Percentiles rank a stretch among this genome's conserved stretches.
Evolutionary conservation across 441 rosid species (phyloP).

Genomic region (Gossypium schwendimanii): DNA sequence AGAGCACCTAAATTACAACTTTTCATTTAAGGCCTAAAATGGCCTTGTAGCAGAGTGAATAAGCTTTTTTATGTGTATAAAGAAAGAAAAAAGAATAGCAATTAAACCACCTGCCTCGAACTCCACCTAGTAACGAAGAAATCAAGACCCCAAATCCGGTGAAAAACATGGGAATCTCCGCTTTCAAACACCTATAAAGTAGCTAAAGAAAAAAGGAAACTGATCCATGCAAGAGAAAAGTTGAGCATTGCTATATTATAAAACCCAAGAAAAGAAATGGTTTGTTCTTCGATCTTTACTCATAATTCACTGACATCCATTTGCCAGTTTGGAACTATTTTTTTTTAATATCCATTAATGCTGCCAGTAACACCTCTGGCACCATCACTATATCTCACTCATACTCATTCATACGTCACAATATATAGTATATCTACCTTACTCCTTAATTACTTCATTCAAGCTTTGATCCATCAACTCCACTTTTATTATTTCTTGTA

Average conservation of each 20-base stretch:
- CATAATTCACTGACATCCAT: slow-evolving; percentile 37
- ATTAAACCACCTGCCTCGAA: too few species aligned
- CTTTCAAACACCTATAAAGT: too few species aligned
- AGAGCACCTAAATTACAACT: too few species aligned
- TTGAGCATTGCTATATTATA: background rate
- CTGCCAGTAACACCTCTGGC: slow-evolving; percentile 49
- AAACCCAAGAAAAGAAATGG: background rate
- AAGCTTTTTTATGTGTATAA: too few species aligned
- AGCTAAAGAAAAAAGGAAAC: background rate
- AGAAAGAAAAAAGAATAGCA: too few species aligned
- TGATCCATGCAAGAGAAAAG: slow-evolving; percentile 24
- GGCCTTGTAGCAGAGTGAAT: too few species aligned
- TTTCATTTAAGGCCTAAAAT: too few species aligned
- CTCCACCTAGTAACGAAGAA: too few species aligned
- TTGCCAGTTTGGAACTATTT: slow-evolving; percentile 30
- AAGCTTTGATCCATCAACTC: background rate
- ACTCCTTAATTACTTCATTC: background rate
- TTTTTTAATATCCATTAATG: slow-evolving; percentile 20
- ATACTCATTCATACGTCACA: slow-evolving; percentile 1
- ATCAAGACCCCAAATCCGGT: background rate
- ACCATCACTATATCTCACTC: slow-evolving; percentile 22
- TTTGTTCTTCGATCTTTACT: slow-evolving; percentile 18
- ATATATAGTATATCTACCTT: background rate
- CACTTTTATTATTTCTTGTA: background rate
- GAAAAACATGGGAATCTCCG: too few species aligned